These are phyloP conservation scores for Lotus japonicus DNA, from an alignment of 306 rosid genomes.

Conservation along the genomic window DNA sequence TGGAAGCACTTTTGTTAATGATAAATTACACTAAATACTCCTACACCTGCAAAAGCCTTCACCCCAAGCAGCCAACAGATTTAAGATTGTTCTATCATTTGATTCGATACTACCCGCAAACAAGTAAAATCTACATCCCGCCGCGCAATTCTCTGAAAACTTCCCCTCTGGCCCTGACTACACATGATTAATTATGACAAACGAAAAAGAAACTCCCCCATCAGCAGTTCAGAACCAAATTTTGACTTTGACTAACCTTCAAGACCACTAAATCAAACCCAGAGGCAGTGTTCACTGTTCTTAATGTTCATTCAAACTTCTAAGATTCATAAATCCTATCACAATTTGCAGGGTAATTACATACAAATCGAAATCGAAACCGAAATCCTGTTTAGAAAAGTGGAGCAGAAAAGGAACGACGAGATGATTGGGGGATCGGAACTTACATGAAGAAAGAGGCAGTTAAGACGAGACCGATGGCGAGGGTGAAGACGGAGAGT, in stretches of 20 bases:
- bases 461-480: conserved; percentile 77
- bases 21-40: no score
- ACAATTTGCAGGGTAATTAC: background rate
- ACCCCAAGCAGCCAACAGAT: background rate
- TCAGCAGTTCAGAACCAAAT: background rate
- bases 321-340: background rate
- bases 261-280: background rate
- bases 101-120: background rate
- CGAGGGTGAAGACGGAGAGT: conserved; percentile 64
- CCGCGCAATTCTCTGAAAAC: background rate
- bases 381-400: no score
- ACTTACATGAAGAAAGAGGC: conserved; percentile 95
- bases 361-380: background rate
- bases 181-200: background rate
- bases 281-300: background rate
- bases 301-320: background rate
- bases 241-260: background rate
- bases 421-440: conserved; percentile 12
- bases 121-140: background rate
- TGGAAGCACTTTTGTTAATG: background rate
- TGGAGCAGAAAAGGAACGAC: background rate
- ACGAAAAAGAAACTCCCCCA: background rate
- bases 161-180: background rate
- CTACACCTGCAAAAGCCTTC: background rate
- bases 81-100: background rate